Evolutionary conservation across 1,284 basidiomycete genomes (phyloP).

Genomic region (Rhizoctonia solani): DNA sequence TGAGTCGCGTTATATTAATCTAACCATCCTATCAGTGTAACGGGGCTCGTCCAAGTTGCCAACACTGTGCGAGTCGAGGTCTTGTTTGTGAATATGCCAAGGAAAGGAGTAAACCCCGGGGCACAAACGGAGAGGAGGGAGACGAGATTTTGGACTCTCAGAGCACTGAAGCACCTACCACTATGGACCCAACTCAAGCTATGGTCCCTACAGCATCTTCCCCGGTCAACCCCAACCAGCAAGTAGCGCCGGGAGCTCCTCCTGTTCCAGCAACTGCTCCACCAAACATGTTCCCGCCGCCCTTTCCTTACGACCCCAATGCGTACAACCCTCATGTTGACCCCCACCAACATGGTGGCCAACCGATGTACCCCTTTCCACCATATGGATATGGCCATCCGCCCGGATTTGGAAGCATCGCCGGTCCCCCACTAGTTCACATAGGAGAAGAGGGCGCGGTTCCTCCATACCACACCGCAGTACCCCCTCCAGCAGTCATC

Average conservation of each 20-base stretch:
- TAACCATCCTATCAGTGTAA: slow-evolving; percentile 52
- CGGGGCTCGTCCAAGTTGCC: slow-evolving; percentile 56
- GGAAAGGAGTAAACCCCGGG: slow-evolving; percentile 48
- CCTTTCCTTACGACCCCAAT: slow-evolving; percentile 27
- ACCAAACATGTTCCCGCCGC: slow-evolving; percentile 30
- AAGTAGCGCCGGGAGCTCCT: not conserved
- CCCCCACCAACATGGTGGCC: slow-evolving; percentile 28
- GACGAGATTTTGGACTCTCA: slow-evolving; percentile 5
- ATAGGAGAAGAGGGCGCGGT: slow-evolving; percentile 25
- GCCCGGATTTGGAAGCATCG: slow-evolving; percentile 24
- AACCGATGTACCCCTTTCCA: slow-evolving; percentile 29
- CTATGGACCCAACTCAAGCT: slow-evolving; percentile 28
- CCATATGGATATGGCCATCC: slow-evolving; percentile 20
- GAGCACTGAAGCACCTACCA: slow-evolving; percentile 15
- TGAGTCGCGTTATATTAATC: slow-evolving; percentile 22
- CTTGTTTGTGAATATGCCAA: slow-evolving; percentile 59
- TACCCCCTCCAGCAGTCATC: not conserved
- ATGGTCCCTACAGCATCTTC: not conserved
- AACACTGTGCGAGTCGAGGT: slow-evolving; percentile 54
- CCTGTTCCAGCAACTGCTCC: slow-evolving; percentile 9
- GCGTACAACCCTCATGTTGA: slow-evolving; percentile 30
- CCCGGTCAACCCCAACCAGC: not conserved
- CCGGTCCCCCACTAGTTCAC: slow-evolving; percentile 26
- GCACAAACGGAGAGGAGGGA: slow-evolving; percentile 23
- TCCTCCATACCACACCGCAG: slow-evolving; percentile 15